Conservation (phyloP, 768 basidiomycete genomes). For the Cystofilobasidium bisporidii region DNA sequence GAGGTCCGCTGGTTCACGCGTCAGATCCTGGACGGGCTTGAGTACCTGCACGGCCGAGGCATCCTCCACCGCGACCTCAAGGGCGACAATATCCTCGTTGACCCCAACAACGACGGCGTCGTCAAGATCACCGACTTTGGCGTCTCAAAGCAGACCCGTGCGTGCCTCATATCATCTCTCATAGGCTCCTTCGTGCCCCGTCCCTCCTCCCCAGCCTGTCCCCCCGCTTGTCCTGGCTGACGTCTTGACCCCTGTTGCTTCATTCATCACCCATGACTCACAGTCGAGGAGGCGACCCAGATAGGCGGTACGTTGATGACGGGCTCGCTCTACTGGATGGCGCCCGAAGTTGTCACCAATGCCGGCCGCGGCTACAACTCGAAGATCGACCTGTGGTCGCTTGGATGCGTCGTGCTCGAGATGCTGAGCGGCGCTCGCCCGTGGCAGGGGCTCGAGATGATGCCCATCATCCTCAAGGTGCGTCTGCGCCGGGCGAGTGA, state of each 20-base stretch:
- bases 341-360: conserved; percentile 51
- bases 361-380: conserved; percentile 80
- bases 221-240: too few relatives aligned
- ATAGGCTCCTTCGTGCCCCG: too few relatives aligned
- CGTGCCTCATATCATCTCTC: too few relatives aligned
- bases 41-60: conserved; percentile 81
- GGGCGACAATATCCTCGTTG: conserved; percentile 95
- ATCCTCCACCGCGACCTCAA: conserved; percentile 96
- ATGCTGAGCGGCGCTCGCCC: conserved; percentile 98
- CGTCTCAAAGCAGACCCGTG: conserved; percentile 79
- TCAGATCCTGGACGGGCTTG: conserved; percentile 83
- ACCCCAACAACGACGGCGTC: conserved; percentile 58
- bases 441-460: conserved; percentile 80
- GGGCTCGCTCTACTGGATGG: conserved; percentile 80
- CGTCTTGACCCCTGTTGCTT: too few relatives aligned
- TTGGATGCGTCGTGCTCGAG: conserved; percentile 91
- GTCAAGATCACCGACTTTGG: conserved; percentile 99
- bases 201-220: too few relatives aligned
- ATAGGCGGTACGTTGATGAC: conserved; percentile 66
- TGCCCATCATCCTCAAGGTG: conserved; percentile 93
- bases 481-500: too few relatives aligned
- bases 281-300: conserved; percentile 9
- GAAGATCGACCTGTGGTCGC: conserved; percentile 96
- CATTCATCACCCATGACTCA: conserved; percentile 62
- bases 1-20: conserved; percentile 61